Evolutionary conservation across 139 green algal genomes (phyloP), one percentile per base, ranked within the genome.

Genomic region (Chlamydomonas sp.): DNA sequence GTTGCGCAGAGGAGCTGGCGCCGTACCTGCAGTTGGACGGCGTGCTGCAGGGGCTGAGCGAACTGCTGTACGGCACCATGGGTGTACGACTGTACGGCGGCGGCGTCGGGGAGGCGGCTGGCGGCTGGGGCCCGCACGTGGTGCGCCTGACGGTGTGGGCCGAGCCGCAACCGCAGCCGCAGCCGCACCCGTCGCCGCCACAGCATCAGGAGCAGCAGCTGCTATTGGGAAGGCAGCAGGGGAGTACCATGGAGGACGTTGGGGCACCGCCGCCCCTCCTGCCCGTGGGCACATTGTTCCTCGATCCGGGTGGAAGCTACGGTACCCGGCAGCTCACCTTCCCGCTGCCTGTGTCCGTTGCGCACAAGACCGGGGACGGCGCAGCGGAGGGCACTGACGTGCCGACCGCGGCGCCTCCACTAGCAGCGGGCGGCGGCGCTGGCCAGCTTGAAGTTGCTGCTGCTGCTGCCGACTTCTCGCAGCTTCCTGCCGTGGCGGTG

Each of bases 291-390:
- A n/a, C 78, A 2, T 60, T 91, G 58, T 91, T 89, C 31, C 20
- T 91, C 14, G 88, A 91, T 15, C 66, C 74, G 17, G 88, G 84
- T 17, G 69, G 68, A 5, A 78, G 84, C 1, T 91, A 91, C 72
- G 88, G 88, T 63, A 88, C 88, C 0, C 83, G 88, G 15, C 78
- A 89, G 84, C 59, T 91, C 57, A 72, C 68, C 3, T 88, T 88
- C 81, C 18, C 61, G 31, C 31, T 49, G 31, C 31, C 31, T 49
- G 57, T 15, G 74, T 16, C 16, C 18, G 67, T 73, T 16, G 31
- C 15, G 67, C 67, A 73, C 14, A 16, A 73, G 14, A 73, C 14
- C 67, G 67, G 14, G 14, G 15, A 73, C 15, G 76, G 76, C 76
- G 31, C n/a, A 31, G 20, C 63, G 58, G 77, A 58, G 49, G 31